Base-by-base conservation (phyloP, 2,329 filamentous ascomycete genomes). In the Fusarium liriodendri region DNA sequence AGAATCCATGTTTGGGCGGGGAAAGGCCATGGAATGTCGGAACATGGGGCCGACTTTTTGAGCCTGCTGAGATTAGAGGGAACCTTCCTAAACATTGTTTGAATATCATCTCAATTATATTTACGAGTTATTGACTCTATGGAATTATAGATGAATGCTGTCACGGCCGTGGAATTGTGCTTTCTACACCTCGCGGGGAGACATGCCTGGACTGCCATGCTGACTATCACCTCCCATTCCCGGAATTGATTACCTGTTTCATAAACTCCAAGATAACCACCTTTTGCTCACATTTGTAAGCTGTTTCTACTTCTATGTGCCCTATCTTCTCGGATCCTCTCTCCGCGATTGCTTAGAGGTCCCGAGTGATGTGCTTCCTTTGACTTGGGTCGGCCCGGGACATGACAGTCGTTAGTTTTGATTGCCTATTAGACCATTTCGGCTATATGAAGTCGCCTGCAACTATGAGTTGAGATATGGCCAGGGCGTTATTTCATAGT, bases 251-350 rank as follows among this genome's bases (percentile, higher is more conserved):
- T 38, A 14, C 57, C 57, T 18, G 29, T 59, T 59, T 40, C 11
- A 42, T 54, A 54, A 20, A 32, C 10, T 33, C 18, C 47, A 54
- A 20, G 47, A 54, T 54, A 54, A 71, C 32, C 27, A 70, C 71
- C 6, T 67, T 65, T 4, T 25, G 14, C 42, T 45, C 38, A 40
- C n/a, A 42, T 22, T 42, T 42, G 38, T 42, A 20, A 42, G 38
- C 38, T 20, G n/a, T n/a, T n/a, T n/a, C n/a, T n/a, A n/a, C n/a
- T n/a, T n/a, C n/a, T n/a, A n/a, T n/a, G n/a, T n/a, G n/a, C n/a
- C n/a, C n/a, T 29, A 29, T 29, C 42, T 47, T 22, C 22, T 29
- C 25, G 45, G 42, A 10, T 27, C 14, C 22, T 47, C 9, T 14
- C 22, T 27, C 42, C 42, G 42, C 27, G 47, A 32, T 1, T 10